Conservation (phyloP, 1,284 basidiomycete species). For the Melampsora americana region DNA sequence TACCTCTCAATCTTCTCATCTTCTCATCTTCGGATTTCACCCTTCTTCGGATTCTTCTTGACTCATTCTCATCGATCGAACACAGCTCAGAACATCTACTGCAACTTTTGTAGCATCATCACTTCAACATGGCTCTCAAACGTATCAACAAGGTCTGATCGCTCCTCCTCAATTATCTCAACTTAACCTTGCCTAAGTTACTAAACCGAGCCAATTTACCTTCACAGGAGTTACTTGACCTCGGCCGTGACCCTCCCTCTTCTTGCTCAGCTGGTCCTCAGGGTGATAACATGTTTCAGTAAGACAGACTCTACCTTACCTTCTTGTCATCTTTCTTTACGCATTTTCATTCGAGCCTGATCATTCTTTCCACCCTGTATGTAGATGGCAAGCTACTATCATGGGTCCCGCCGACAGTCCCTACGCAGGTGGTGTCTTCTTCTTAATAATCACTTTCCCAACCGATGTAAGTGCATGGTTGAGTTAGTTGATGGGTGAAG, state of each 20-base stretch:
- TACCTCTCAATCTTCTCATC: background rate
- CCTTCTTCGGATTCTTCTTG: background rate
- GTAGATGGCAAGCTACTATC: constrained; percentile 80
- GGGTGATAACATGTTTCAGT: constrained; percentile 94
- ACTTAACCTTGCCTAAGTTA: constrained; percentile 20
- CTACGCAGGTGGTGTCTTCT: constrained; percentile 80
- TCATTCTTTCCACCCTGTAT: background rate
- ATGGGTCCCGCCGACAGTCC: constrained; percentile 97
- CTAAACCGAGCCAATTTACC: constrained; percentile 7
- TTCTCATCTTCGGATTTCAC: background rate
- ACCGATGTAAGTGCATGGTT: constrained; percentile 61
- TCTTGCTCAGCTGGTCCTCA: constrained; percentile 95
- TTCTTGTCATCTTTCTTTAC: background rate
- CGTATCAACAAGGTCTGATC: constrained; percentile 91
- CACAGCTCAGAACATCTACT: background rate
- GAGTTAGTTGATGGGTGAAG: background rate
- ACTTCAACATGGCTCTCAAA: constrained; percentile 76
- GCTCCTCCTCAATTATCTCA: background rate
- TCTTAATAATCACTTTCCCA: constrained; percentile 72
- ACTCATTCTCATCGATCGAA: background rate
- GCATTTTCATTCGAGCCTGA: background rate
- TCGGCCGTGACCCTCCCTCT: constrained; percentile 92
- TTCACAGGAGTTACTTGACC: constrained; percentile 86
- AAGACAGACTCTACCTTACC: background rate
- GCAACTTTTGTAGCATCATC: background rate